Evolutionary conservation across 2,329 filamentous ascomycete genomes (phyloP).

Genomic region (Epichloe typhina): DNA sequence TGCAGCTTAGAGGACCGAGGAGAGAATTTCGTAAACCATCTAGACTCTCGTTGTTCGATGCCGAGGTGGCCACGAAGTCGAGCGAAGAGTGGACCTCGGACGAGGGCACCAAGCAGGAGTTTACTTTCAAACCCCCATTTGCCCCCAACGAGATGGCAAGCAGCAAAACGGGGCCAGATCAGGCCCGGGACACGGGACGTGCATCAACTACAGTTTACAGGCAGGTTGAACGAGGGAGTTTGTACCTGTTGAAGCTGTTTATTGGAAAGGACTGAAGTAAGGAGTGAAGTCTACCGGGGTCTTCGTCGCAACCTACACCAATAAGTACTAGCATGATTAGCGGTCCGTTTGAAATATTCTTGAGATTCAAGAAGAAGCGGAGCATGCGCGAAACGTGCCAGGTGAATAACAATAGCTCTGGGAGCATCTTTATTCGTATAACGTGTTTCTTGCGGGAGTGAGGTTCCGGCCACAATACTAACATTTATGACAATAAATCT

Average conservation of each 20-base stretch:
- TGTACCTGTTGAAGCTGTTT: slow-evolving; percentile 1
- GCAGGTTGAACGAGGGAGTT: background rate
- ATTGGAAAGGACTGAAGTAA: background rate
- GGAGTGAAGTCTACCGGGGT: no score
- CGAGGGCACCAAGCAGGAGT: background rate
- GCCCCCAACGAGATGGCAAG: background rate
- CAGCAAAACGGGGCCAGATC: background rate
- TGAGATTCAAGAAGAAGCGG: no score
- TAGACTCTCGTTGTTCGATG: background rate
- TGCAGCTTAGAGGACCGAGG: background rate
- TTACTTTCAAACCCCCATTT: background rate
- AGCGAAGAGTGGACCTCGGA: background rate
- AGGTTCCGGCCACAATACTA: no score
- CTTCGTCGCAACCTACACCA: background rate
- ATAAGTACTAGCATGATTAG: background rate
- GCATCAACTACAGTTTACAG: background rate
- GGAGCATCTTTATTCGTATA: no score
- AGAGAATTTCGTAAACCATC: background rate
- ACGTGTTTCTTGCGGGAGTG: no score
- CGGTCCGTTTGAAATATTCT: no score
- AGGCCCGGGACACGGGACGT: background rate
- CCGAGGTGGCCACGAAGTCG: background rate
- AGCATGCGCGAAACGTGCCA: no score
- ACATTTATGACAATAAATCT: no score
- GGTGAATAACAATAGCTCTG: no score